phyloP scores from a whole-genome alignment of 2,329 filamentous ascomycete genomes.

The Fulvia fulva region DNA sequence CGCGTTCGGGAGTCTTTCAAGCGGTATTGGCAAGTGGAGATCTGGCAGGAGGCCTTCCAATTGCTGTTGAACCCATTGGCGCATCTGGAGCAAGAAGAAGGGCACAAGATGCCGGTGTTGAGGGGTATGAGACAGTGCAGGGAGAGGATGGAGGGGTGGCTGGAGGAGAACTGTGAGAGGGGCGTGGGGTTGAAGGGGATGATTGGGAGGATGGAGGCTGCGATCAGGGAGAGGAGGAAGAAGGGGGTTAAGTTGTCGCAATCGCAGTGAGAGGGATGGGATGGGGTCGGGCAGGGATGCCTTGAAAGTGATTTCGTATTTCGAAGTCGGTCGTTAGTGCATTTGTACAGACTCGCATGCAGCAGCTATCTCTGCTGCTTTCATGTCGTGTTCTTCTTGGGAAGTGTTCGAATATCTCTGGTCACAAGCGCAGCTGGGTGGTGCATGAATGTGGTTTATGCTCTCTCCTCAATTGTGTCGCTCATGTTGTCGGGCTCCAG shows the following conservation, averaged over 20 bases:
- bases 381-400: no score
- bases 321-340: neutral
- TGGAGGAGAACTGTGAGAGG: constrained; percentile 76
- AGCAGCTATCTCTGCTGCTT: no score
- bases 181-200: constrained; percentile 59
- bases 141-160: constrained; percentile 78
- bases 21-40: constrained; percentile 92
- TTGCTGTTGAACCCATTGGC: constrained; percentile 76
- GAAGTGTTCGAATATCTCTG: no score
- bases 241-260: constrained; percentile 21
- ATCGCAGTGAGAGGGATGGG: constrained; percentile 1
- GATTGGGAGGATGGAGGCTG: constrained; percentile 61
- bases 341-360: no score
- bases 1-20: constrained; percentile 79
- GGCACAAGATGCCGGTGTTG: constrained; percentile 66
- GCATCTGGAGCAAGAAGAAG: constrained; percentile 63
- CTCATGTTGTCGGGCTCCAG: no score
- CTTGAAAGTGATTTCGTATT: neutral
- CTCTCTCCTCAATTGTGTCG: no score
- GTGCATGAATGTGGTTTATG: no score
- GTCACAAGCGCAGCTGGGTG: no score
- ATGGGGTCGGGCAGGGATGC: neutral
- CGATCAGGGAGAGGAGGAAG: constrained; percentile 52
- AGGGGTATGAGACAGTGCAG: constrained; percentile 65
- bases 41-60: constrained; percentile 82